A percentile compares a stretch with the other conserved stretches of the same genome.
Conservation (phyloP, 2,329 filamentous ascomycete species). For the Aspergillus sergii region DNA sequence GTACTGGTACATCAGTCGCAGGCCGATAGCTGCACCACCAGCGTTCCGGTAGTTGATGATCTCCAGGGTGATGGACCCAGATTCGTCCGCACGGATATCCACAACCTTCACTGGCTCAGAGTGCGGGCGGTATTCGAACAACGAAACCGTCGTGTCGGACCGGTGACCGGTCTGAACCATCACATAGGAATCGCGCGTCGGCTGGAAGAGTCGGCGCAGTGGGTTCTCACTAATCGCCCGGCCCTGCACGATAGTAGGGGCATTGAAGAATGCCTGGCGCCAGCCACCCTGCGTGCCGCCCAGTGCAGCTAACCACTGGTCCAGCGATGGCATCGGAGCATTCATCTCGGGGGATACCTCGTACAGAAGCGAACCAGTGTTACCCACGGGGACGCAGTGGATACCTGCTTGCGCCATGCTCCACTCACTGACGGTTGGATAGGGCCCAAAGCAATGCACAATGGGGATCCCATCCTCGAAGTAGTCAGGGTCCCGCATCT, state of each 20-base stretch:
- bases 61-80: not conserved
- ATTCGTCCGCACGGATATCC: not conserved
- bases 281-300: constrained; percentile 7
- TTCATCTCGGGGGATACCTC: not conserved
- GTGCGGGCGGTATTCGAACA: not conserved
- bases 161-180: not conserved
- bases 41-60: constrained; percentile 57
- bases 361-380: not conserved
- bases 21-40: constrained; percentile 73
- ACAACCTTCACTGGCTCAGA: not conserved
- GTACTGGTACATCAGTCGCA: constrained; percentile 88
- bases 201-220: constrained; percentile 2
- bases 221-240: not conserved
- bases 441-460: constrained; percentile 81
- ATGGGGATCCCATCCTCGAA: constrained; percentile 80
- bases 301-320: constrained; percentile 3
- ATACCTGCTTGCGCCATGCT: constrained; percentile 73
- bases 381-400: not conserved
- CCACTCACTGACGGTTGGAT: constrained; percentile 35
- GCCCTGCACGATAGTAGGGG: constrained; percentile 4
- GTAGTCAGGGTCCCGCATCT: constrained; percentile 60
- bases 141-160: not conserved
- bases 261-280: constrained; percentile 3
- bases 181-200: not conserved
- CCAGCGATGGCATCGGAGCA: constrained; percentile 5